A percentile compares a stretch with the other conserved stretches of the same genome.
Conservation (phyloP, 345 rosid genomes). For the Rhodamnia rubescens region DNA sequence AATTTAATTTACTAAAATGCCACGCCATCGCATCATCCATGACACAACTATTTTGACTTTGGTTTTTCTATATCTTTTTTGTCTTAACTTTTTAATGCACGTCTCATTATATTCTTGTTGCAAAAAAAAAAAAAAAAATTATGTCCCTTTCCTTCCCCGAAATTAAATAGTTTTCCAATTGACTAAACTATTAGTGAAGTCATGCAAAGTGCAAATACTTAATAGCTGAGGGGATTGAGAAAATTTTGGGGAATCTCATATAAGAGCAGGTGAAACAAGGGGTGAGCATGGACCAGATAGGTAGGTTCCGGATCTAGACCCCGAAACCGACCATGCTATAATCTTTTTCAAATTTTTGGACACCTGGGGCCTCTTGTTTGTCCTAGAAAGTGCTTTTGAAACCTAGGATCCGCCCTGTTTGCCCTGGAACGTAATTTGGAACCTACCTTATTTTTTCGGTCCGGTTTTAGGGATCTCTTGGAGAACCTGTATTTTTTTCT, state of each 20-base stretch:
- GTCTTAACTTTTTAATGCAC: background rate
- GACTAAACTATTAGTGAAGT: background rate
- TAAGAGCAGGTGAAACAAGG: background rate
- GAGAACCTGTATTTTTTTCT: no score
- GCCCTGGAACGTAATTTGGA: no score
- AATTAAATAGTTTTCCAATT: background rate
- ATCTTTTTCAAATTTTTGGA: no score
- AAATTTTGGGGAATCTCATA: background rate
- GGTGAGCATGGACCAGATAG: no score
- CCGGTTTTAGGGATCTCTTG: no score
- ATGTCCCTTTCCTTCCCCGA: background rate
- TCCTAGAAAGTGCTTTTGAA: no score
- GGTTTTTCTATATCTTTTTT: background rate
- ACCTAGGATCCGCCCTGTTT: no score
- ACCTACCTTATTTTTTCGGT: no score
- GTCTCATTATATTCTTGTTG: background rate
- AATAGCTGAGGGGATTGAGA: background rate
- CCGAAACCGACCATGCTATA: no score
- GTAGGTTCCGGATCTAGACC: no score
- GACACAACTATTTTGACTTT: background rate
- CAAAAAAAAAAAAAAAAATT: background rate
- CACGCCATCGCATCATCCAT: background rate
- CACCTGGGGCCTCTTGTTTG: no score
- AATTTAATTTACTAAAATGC: background rate
- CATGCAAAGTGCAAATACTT: no score